Evolutionary conservation across 176 grass and related monocot species (phyloP).

Genomic region (Carex pumila): DNA sequence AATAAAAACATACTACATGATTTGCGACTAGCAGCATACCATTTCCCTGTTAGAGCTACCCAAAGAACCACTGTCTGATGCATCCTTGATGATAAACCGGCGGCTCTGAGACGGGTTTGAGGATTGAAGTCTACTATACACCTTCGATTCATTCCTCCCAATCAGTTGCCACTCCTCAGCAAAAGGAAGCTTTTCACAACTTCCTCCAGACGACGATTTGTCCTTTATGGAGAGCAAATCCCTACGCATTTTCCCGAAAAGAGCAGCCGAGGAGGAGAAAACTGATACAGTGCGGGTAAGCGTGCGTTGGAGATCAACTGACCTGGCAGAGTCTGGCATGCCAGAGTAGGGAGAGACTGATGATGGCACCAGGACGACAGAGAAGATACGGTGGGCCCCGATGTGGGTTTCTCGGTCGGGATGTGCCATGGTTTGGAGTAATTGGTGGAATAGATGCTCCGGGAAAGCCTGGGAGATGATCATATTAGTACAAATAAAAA

Average conservation of each 20-base stretch:
- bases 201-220: conserved; percentile 26
- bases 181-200: conserved; percentile 35
- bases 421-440: conserved; percentile 79
- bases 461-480: conserved; percentile 65
- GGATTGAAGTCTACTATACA: conserved; percentile 47
- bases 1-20: not conserved
- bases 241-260: conserved; percentile 90
- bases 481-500: not conserved
- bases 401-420: conserved; percentile 79
- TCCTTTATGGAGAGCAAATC: conserved; percentile 54
- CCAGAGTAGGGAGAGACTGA: conserved; percentile 60
- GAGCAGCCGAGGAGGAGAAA: conserved; percentile 92
- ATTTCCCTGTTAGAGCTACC: conserved; percentile 32
- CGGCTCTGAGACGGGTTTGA: conserved; percentile 28
- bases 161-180: conserved; percentile 38
- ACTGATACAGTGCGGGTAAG: conserved; percentile 79
- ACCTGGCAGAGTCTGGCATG: conserved; percentile 26
- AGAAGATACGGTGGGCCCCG: conserved; percentile 77
- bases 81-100: conserved; percentile 30
- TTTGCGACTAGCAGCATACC: conserved; percentile 22
- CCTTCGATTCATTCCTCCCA: conserved; percentile 35
- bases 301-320: conserved; percentile 51
- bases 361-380: conserved; percentile 89
- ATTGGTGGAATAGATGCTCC: conserved; percentile 86
- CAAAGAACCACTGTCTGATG: conserved; percentile 32